phyloP scores from a whole-genome alignment of 1,284 basidiomycete species.

The Mycena citricolor region DNA sequence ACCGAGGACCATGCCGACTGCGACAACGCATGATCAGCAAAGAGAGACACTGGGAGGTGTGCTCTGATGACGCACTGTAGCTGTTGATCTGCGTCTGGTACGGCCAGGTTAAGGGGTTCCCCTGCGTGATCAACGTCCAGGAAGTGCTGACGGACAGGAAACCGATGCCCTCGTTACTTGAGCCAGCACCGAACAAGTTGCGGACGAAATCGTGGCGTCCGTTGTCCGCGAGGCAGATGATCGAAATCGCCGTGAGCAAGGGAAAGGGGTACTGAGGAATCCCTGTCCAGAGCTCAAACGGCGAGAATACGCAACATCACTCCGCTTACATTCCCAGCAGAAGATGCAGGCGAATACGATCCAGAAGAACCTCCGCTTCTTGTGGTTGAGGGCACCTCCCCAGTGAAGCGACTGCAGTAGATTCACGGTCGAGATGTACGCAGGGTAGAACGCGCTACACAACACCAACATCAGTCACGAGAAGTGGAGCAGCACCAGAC shows the following conservation, averaged over 20 bases:
- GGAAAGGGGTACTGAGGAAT: conserved; percentile 46
- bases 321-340: conserved; percentile 43
- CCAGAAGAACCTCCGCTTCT: conserved; percentile 55
- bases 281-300: conserved; percentile 22
- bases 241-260: conserved; percentile 44
- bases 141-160: conserved; percentile 48
- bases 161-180: conserved; percentile 53
- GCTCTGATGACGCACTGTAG: conserved; percentile 32
- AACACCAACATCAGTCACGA: too few species aligned
- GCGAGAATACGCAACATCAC: not conserved
- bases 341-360: conserved; percentile 53
- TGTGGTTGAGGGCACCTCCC: conserved; percentile 47
- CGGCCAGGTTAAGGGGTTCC: conserved; percentile 52
- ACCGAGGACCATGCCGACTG: conserved; percentile 50
- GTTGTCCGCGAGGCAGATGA: conserved; percentile 51
- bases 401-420: conserved; percentile 55
- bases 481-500: conserved; percentile 22
- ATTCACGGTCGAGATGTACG: conserved; percentile 51
- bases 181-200: conserved; percentile 52
- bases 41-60: not conserved
- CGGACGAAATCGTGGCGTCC: conserved; percentile 44
- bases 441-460: conserved; percentile 48
- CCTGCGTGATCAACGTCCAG: conserved; percentile 56
- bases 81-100: conserved; percentile 48
- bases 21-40: conserved; percentile 1